A percentile compares a stretch with the other conserved stretches of the same genome.
These are phyloP conservation scores for Pythium dissimile DNA, from an alignment of 352 stramenopile species.

Conservation along the genomic window DNA sequence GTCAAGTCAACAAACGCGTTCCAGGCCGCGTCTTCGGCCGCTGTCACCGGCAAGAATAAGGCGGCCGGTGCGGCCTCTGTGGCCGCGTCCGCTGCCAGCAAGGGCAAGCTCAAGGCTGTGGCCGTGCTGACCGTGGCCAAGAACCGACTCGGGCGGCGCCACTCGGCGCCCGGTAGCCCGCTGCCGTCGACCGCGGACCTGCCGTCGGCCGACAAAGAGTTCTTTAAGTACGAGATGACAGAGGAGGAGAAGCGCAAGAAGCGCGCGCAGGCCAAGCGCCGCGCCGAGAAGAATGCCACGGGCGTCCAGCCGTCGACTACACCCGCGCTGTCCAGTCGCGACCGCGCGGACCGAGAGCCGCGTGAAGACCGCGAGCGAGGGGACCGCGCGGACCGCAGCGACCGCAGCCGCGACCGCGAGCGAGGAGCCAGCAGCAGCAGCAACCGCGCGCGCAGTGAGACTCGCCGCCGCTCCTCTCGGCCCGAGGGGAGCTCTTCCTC, in stretches of 20 bases:
- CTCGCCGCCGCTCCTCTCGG: slow-evolving; percentile 14
- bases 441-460: slow-evolving; percentile 13
- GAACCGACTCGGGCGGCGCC: slow-evolving; percentile 36
- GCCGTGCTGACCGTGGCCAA: slow-evolving; percentile 48
- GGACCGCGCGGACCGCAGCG: slow-evolving; percentile 9
- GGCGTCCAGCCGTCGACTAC: background rate
- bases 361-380: background rate
- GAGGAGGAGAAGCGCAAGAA: slow-evolving; percentile 76
- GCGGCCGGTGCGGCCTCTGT: slow-evolving; percentile 31
- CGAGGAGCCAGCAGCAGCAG: background rate
- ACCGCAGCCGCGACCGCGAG: slow-evolving; percentile 20
- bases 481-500: slow-evolving; percentile 18
- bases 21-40: slow-evolving; percentile 20
- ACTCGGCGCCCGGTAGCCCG: slow-evolving; percentile 1
- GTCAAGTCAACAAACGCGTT: slow-evolving; percentile 46
- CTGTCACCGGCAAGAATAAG: slow-evolving; percentile 7
- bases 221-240: slow-evolving; percentile 82
- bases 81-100: slow-evolving; percentile 14
- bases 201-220: slow-evolving; percentile 56
- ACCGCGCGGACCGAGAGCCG: background rate
- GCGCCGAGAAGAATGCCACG: slow-evolving; percentile 57
- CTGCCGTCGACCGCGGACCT: slow-evolving; percentile 16
- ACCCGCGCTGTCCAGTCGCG: background rate
- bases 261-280: slow-evolving; percentile 56
- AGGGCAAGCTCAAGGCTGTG: slow-evolving; percentile 14